Evolutionary conservation across 768 basidiomycete species (phyloP), one percentile per base, ranked within the genome.

Genomic region (Rhodotorula toruloides): DNA sequence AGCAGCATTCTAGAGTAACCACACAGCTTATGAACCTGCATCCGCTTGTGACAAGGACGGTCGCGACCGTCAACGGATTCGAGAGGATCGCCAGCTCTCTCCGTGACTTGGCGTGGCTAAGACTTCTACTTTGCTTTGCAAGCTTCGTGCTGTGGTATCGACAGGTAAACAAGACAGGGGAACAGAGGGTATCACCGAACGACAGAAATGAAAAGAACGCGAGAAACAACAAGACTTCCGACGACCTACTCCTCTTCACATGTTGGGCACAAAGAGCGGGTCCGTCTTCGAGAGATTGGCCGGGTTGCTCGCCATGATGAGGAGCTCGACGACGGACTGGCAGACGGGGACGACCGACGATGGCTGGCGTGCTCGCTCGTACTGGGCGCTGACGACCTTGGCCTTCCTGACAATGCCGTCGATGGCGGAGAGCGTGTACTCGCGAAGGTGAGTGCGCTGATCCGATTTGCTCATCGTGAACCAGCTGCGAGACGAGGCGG

Each of bases 231-330:
- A 22, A 46, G 12, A 25, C 44, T 25, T 16, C 44, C 22, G 44
- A 46, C n/a, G n/a, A n/a, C n/a, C n/a, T n/a, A n/a, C n/a, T n/a
- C n/a, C n/a, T n/a, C n/a, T n/a, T n/a, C n/a, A n/a, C n/a, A n/a
- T n/a, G n/a, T n/a, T 94, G 9, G 91, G 88, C 71, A 87, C 83
- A 74, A 87, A 92, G 34, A 84, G 81, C 76, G 94, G 91, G 37
- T 85, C 84, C 87, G 91, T 90, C 76, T 87, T 88, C 64, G 87
- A 85, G 13, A 98, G 82, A 66, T 88, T 86, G 34, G 87, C 79
- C 2, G 91, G 90, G 74, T 92, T 90, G 8, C 91, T 90, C 22
- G 94, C 91, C 43, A 83, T 84, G 0, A 88, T 87, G 65, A 98
- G 86, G 27, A 96, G 81, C 73, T 85, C 88, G 36, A 86, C 86